Conservation (phyloP, 306 rosid species). For the Vachellia collinsii region DNA sequence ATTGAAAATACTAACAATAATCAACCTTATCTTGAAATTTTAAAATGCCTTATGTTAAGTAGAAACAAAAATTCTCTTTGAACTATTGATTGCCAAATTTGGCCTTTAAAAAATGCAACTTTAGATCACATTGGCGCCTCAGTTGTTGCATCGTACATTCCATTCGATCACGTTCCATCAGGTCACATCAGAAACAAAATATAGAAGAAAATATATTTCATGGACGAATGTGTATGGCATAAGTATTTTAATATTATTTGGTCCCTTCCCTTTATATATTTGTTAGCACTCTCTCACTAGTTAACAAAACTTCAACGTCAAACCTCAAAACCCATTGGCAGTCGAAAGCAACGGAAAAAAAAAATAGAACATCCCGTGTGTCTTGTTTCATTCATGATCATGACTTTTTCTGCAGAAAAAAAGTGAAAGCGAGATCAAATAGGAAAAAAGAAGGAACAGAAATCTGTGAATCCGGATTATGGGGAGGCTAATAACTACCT, state of each 20-base stretch:
- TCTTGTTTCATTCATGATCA: background rate
- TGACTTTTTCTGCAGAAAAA: background rate
- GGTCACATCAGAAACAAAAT: too few species aligned
- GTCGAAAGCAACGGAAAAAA: background rate
- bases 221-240: background rate
- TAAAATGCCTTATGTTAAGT: background rate
- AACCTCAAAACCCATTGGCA: background rate
- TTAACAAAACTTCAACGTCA: background rate
- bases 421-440: background rate
- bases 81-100: background rate
- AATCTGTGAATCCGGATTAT: constrained; percentile 28
- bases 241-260: background rate
- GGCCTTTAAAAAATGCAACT: background rate
- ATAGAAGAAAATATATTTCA: background rate
- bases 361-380: background rate
- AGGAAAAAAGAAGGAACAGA: background rate
- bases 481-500: constrained; percentile 62
- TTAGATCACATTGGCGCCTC: background rate
- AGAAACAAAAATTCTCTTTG: background rate
- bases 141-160: background rate
- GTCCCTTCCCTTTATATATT: background rate
- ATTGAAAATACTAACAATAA: background rate
- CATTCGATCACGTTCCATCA: background rate
- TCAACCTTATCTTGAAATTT: background rate
- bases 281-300: background rate